Evolutionary conservation across 352 stramenopile genomes (phyloP).

Genomic region (Pythium oligandrum): DNA sequence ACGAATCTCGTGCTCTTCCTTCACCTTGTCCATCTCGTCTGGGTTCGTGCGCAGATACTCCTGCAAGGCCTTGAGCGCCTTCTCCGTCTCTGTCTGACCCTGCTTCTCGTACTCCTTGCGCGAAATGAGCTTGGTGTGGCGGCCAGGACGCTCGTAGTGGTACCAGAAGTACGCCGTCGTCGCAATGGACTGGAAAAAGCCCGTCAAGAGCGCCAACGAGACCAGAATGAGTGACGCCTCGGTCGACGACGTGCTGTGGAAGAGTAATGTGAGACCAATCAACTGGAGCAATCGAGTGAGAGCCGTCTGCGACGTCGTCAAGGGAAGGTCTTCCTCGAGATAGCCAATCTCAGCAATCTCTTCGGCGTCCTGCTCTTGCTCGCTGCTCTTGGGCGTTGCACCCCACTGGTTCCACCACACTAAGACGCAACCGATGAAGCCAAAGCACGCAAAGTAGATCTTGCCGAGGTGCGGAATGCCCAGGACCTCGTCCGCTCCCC

Average conservation of each 20-base stretch:
- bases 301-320: constrained; percentile 63
- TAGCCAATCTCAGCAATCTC: constrained; percentile 67
- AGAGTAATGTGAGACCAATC: constrained; percentile 58
- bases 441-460: constrained; percentile 83
- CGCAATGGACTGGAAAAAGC: constrained; percentile 67
- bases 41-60: constrained; percentile 64
- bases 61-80: constrained; percentile 61
- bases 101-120: constrained; percentile 72
- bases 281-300: constrained; percentile 56
- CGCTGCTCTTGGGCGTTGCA: constrained; percentile 32
- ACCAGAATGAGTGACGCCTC: constrained; percentile 68
- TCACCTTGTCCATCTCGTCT: constrained; percentile 71
- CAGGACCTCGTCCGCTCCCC: constrained; percentile 63
- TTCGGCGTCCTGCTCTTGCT: constrained; percentile 46
- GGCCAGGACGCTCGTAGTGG: constrained; percentile 65
- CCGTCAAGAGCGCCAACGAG: constrained; percentile 60
- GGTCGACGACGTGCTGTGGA: constrained; percentile 81
- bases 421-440: constrained; percentile 56
- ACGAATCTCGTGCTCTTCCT: constrained; percentile 75
- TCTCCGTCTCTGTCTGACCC: constrained; percentile 64
- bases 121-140: constrained; percentile 65
- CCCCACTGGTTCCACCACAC: constrained; percentile 88
- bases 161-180: constrained; percentile 81
- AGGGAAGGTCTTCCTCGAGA: constrained; percentile 54
- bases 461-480: constrained; percentile 80